Evolutionary conservation across 2,329 filamentous ascomycete species (phyloP).

Genomic region (Thelonectria discophora): DNA sequence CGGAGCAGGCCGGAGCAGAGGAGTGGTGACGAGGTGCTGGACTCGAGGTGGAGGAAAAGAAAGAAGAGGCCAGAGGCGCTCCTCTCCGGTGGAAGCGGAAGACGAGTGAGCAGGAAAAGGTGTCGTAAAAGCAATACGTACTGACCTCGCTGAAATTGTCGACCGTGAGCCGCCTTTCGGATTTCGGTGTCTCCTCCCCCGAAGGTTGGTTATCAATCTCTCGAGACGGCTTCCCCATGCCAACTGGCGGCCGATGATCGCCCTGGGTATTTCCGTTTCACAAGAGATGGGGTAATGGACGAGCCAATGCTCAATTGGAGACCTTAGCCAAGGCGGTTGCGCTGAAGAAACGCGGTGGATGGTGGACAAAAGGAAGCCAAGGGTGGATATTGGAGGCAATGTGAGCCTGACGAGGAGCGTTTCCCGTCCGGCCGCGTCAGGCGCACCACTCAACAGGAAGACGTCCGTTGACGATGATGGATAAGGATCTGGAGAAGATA

Average conservation of each 20-base stretch:
- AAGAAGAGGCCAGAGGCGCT: neutral
- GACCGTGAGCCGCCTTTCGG: neutral
- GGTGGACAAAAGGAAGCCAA: constrained; percentile 38
- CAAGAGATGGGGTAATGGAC: neutral
- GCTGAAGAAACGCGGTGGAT: neutral
- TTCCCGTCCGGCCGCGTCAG: constrained; percentile 33
- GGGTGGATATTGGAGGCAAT: constrained; percentile 11
- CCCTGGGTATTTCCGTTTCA: constrained; percentile 3
- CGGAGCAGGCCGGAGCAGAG: constrained; percentile 37
- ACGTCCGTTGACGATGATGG: too few relatives aligned
- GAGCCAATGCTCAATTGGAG: neutral
- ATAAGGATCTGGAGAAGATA: too few relatives aligned
- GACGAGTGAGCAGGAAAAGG: neutral
- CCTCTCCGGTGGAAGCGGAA: constrained; percentile 8
- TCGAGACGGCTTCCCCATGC: constrained; percentile 6
- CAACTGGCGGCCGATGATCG: constrained; percentile 1
- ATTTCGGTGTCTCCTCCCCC: constrained; percentile 9
- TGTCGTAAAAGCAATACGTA: neutral
- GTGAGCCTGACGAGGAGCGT: neutral
- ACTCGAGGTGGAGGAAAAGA: constrained; percentile 9
- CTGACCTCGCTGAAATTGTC: neutral
- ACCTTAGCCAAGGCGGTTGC: neutral
- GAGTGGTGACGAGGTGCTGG: constrained; percentile 10
- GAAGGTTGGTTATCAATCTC: constrained; percentile 3
- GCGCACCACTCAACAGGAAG: constrained; percentile 37